These are phyloP conservation scores for Lepraria neglecta DNA, from an alignment of 495 filamentous ascomycete species.

Conservation along the genomic window DNA sequence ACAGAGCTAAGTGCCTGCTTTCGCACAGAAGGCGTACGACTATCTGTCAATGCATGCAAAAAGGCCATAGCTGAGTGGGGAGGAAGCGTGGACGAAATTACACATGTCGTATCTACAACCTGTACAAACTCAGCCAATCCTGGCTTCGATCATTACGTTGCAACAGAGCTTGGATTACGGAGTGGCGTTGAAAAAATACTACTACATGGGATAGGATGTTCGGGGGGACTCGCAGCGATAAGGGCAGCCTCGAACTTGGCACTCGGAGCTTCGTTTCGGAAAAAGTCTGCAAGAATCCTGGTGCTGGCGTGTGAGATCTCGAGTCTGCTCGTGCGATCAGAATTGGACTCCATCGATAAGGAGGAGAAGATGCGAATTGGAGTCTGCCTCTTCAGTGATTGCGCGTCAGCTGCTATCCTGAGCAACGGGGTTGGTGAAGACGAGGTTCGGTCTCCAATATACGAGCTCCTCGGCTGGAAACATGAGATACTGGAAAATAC, in stretches of 20 bases:
- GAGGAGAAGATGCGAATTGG: constrained; percentile 52
- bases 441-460: constrained; percentile 36
- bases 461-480: constrained; percentile 55
- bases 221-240: constrained; percentile 57
- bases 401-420: constrained; percentile 52
- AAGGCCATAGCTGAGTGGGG: constrained; percentile 55
- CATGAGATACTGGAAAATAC: constrained; percentile 50
- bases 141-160: constrained; percentile 59
- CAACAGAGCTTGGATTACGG: constrained; percentile 46
- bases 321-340: constrained; percentile 51
- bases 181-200: constrained; percentile 50
- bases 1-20: constrained; percentile 49
- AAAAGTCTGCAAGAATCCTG: constrained; percentile 49
- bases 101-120: constrained; percentile 60
- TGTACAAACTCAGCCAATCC: constrained; percentile 64
- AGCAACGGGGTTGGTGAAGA: constrained; percentile 43
- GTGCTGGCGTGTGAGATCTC: constrained; percentile 57
- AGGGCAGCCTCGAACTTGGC: constrained; percentile 57
- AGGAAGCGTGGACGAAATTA: constrained; percentile 46
- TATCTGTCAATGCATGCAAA: constrained; percentile 50
- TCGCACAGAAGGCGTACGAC: constrained; percentile 51
- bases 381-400: constrained; percentile 56
- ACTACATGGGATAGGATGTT: constrained; percentile 58
- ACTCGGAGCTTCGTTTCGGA: constrained; percentile 46
- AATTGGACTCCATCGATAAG: constrained; percentile 50